Conservation (phyloP, 2,329 filamentous ascomycete genomes). For the Fonsecaea monophora region DNA sequence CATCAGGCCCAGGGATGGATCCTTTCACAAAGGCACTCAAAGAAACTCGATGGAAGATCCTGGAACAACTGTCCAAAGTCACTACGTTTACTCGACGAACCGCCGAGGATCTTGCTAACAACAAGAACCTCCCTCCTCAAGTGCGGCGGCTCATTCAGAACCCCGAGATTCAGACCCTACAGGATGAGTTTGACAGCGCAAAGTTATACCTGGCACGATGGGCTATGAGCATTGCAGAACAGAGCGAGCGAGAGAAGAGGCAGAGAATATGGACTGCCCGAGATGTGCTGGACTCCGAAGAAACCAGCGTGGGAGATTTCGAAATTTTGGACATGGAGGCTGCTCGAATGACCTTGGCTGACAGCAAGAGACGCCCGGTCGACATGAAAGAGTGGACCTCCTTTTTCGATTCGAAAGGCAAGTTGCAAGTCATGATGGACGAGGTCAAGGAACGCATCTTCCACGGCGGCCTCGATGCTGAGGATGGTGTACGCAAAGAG, state of each 20-base stretch:
- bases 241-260: conserved; percentile 85
- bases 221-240: conserved; percentile 98
- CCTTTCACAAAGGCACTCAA: conserved; percentile 92
- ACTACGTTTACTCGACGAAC: conserved; percentile 94
- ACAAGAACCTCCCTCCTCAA: conserved; percentile 88
- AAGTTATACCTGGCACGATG: conserved; percentile 92
- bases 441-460: conserved; percentile 98
- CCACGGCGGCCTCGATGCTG: conserved; percentile 85
- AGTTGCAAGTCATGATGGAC: conserved; percentile 78
- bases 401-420: conserved; percentile 81
- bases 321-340: conserved; percentile 85
- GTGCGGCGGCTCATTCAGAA: conserved; percentile 83
- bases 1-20: conserved; percentile 67
- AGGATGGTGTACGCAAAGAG: conserved; percentile 93
- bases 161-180: conserved; percentile 90
- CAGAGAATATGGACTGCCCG: conserved; percentile 91
- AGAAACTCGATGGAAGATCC: conserved; percentile 92
- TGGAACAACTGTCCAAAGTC: conserved; percentile 96
- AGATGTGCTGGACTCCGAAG: conserved; percentile 91
- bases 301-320: conserved; percentile 94
- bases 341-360: conserved; percentile 73
- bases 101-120: conserved; percentile 89
- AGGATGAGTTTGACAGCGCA: conserved; percentile 97
- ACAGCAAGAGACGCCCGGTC: conserved; percentile 74
- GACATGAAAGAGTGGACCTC: conserved; percentile 86